These are phyloP conservation scores for Nannochloropsis gaditana DNA, from an alignment of 108 stramenopile genomes.

Conservation along the genomic window DNA sequence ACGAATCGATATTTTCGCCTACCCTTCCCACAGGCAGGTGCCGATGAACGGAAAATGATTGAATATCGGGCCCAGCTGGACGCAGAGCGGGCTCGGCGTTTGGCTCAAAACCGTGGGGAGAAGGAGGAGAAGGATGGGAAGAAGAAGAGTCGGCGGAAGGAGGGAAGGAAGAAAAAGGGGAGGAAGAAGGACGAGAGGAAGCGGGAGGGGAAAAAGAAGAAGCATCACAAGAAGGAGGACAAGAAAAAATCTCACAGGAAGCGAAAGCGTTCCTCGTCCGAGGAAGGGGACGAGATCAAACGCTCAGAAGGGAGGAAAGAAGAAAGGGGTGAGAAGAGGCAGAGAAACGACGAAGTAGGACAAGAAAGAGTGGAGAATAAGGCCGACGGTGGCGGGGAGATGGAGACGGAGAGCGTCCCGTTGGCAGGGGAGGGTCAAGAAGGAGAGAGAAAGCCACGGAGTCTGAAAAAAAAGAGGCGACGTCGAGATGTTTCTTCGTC, in stretches of 20 bases:
- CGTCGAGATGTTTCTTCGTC: not conserved
- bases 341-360: too few relatives aligned
- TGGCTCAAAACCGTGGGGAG: constrained; percentile 60
- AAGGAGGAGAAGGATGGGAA: constrained; percentile 56
- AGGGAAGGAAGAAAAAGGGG: not conserved
- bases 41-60: constrained; percentile 84
- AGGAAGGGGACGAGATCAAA: not conserved
- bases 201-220: not conserved
- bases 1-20: not conserved
- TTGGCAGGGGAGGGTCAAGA: not conserved
- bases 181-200: not conserved
- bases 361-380: not conserved
- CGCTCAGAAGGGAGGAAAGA: too few relatives aligned
- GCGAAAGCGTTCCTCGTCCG: not conserved
- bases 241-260: not conserved
- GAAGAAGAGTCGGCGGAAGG: not conserved
- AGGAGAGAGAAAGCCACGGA: not conserved
- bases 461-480: constrained; percentile 15
- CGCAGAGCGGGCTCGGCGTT: constrained; percentile 66
- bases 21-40: constrained; percentile 29
- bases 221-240: not conserved
- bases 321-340: too few relatives aligned
- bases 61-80: constrained; percentile 84
- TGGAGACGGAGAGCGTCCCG: not conserved
- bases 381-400: not conserved